Evolutionary conservation across 2,329 filamentous ascomycete genomes (phyloP), one percentile per base, ranked within the genome.

Genomic region (Dactylellina drechsleri): DNA sequence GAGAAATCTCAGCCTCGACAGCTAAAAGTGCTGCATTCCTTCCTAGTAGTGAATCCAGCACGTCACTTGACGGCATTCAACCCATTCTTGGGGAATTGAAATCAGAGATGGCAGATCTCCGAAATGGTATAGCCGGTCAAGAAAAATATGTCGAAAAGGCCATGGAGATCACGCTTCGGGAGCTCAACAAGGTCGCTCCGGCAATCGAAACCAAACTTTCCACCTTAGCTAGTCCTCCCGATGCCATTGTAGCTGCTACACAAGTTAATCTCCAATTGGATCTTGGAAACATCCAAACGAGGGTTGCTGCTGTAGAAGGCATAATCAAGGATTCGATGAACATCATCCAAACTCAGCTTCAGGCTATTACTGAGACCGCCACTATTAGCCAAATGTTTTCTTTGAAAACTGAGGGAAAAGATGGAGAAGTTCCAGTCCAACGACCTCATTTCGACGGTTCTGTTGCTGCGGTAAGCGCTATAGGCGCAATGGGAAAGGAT

Each of bases 31-130:
- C 92, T 18, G 23, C 18, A 12, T 12, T 56, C 7, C 15, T 28
- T 23, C 47, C 41, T 31, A 8, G 18, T 5, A 36, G 23, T 10
- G 52, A 36, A 4, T 57, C 62, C 16, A 87, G 89, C 70, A 92
- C 95, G 80, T 94, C 96, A 12, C 85, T 97, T 3, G 92, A 95
- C 81, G 91, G 92, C 0, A 90, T 96, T 50, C 94, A 92, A 78
- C 92, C 96, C 80, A 93, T 93, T 0, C 86, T 97, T 13, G 92
- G 96, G 78, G 90, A 88, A 77, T 86, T 98, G 5, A 89, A 92
- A 10, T 83, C 85, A 12, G 91, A 96, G 71, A 91, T 98, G 65
- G 92, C 97, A 78, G 86, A 85, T 15, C 53, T 74, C 31, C 62
- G 66, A 18, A 58, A 57, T 5, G 57, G 67, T 54, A 59, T 74